Evolutionary conservation across 2,329 filamentous ascomycete species (phyloP), one percentile per base, ranked within the genome.

Genomic region (Aspergillus sp.): DNA sequence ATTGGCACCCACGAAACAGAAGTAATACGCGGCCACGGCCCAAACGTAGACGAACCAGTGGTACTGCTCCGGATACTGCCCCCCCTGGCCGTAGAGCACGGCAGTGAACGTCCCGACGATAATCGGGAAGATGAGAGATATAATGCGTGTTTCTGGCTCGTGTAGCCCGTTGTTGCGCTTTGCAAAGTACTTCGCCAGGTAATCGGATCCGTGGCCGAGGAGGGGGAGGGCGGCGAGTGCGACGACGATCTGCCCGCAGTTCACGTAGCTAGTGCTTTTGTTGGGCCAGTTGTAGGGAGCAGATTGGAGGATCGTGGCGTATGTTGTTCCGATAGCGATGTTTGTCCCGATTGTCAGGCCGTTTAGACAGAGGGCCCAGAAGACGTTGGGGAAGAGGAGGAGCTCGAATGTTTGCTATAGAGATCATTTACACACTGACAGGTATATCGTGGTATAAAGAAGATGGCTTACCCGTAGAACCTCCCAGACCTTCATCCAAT

Each of bases 301-400:
- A 2, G 61, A 60, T 3, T 69, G 66, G 17, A 79, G 51, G 37
- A 78, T 73, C 33, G 54, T 68, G 19, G 72, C 69, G 57, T 78
- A 79, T 0, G 76, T 79, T 1, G 75, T 77, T 6, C 72, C 73
- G 17, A 79, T 72, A n/a, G 74, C 75, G 20, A 80, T 73, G 57
- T 79, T 78, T 48, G 73, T 69, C 1, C 77, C 77, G 3, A 77
- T 66, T 1, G 71, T 74, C 5, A 75, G 60, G 0, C 75, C 74
- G 51, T 79, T 78, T 2, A 79, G 57, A 6, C 68, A 66, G 13
- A 79, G 63, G 3, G 74, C 73, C 75, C 75, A 79, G 33, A 78
- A 64, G 15, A 79, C 73, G 33, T 77, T 75, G 17, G 77, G 77
- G 54, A 78, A 79, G 17, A 73, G 62, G 4, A 75, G 62, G 2